Percentiles rank a stretch among this genome's conserved stretches.
Conservation (phyloP, 768 basidiomycete species). For the Kwoniella europaea region DNA sequence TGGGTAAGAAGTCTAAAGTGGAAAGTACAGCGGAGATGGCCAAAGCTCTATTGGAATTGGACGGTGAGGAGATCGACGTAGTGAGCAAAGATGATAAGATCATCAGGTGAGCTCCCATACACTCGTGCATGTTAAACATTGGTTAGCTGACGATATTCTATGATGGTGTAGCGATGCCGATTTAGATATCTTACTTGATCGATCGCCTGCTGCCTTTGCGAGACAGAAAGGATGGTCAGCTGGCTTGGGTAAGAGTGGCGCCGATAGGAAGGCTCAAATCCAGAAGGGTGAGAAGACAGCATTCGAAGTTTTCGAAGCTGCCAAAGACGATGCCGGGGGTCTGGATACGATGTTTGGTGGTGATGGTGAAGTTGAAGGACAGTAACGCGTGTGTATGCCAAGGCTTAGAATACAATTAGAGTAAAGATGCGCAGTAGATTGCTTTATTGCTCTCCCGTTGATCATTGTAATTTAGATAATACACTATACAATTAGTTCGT, state of each 20-base stretch:
- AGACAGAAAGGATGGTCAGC: constrained; percentile 56
- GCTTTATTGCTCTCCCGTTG: background rate
- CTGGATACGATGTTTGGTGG: constrained; percentile 53
- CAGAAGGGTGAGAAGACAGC: constrained; percentile 53
- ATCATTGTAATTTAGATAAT: background rate
- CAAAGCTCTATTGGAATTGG: constrained; percentile 72
- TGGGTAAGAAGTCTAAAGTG: constrained; percentile 59
- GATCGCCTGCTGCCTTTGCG: constrained; percentile 59
- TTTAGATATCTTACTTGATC: constrained; percentile 77
- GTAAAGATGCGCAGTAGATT: background rate
- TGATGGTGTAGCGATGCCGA: constrained; percentile 69
- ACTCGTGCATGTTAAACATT: background rate
- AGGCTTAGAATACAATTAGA: background rate
- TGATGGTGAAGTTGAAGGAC: constrained; percentile 48
- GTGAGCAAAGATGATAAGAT: constrained; percentile 76
- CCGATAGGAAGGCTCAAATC: constrained; percentile 32
- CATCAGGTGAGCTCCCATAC: constrained; percentile 59
- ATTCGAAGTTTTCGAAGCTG: constrained; percentile 55
- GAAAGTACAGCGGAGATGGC: constrained; percentile 77
- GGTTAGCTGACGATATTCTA: constrained; percentile 10
- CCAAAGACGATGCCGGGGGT: constrained; percentile 51
- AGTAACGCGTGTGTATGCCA: constrained; percentile 3
- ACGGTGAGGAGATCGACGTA: constrained; percentile 87
- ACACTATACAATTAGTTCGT: background rate
- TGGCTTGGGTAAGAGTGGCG: constrained; percentile 44